Evolutionary conservation across 371 early-diverging fungal genomes (phyloP), one percentile per base, ranked within the genome.

Genomic region (Saksenaea oblongispora): DNA sequence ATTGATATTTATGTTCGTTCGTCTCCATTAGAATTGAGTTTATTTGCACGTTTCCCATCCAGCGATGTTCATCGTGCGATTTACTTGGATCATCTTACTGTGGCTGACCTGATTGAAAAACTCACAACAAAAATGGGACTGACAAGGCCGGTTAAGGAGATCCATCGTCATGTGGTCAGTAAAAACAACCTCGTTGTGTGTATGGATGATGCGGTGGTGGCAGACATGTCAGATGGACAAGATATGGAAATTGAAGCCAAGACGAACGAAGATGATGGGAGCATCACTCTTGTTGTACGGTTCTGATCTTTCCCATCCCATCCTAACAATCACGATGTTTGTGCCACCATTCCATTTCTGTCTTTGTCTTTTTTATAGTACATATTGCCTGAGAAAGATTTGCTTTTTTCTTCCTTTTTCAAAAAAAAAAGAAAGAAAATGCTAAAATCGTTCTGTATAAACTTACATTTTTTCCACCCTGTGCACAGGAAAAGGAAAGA

Each of bases 201-300:
- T n/a, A 71, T 79, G 13, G 84, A 86, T 22, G 84, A 86, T 68
- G 66, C 75, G 22, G 76, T 81, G 65, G 71, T 84, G 7, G 73
- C 71, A 0, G 78, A 84, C 54, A 81, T 86, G 65, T 61, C 67
- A 2, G 87, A 86, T 51, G 83, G 84, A 59, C 73, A 79, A 42
- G 83, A 79, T 57, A 86, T 86, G 77, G 75, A 72, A 9, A 73
- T 86, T 39, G 80, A 81, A 13, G 80, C 68, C 56, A 70, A 73
- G 9, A 62, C 78, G 28, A 73, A 72, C 39, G 67, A 67, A 22
- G 51, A 47, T 27, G 83, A 81, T 63, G 84, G 79, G 13, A 63
- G 64, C 18, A 62, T 76, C 31, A 78, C 76, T 31, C 62, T 85
- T 22, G 66, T 79, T 3, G 70, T 85, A 22, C 76, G 71, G 28